Percentiles rank a stretch among this genome's conserved stretches.
phyloP scores from a whole-genome alignment of 306 rosid genomes.

The Carpinus fangiana region DNA sequence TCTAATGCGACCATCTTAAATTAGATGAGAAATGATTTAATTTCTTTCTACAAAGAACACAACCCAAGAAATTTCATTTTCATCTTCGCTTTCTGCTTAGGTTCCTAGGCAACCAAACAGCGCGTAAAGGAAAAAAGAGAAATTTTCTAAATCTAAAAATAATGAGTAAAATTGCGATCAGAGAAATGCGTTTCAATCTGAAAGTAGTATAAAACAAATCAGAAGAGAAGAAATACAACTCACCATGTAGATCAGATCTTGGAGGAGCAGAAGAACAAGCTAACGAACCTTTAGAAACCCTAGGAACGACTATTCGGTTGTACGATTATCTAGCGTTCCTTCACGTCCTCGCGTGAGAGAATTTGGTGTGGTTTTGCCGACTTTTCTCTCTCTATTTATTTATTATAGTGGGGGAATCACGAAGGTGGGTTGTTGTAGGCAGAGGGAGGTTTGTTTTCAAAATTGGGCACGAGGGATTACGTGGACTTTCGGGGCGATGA shows the following conservation, averaged over 20 bases:
- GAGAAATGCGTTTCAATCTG: not conserved
- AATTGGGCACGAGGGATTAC: not conserved
- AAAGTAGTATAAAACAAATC: not conserved
- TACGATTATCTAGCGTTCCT: not conserved
- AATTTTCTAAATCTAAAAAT: not conserved
- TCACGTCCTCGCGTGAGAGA: not conserved
- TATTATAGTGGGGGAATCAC: not conserved
- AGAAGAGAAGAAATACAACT: not conserved
- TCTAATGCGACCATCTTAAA: not conserved
- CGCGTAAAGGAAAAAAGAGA: not conserved
- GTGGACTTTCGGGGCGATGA: not conserved
- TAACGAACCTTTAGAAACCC: not conserved
- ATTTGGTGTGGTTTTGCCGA: not conserved
- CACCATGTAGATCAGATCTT: constrained; percentile 5
- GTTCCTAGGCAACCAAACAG: not conserved
- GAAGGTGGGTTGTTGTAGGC: not conserved
- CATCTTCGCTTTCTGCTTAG: not conserved
- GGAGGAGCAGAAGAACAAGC: not conserved
- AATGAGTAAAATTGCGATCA: not conserved
- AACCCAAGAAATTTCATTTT: not conserved
- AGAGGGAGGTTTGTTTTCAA: not conserved
- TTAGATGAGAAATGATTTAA: not conserved
- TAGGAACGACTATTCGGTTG: not conserved
- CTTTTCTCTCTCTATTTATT: not conserved
- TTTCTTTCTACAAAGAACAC: not conserved